Base-by-base conservation (phyloP, 805 yeast genomes). In the Candida gorgasii region DNA sequence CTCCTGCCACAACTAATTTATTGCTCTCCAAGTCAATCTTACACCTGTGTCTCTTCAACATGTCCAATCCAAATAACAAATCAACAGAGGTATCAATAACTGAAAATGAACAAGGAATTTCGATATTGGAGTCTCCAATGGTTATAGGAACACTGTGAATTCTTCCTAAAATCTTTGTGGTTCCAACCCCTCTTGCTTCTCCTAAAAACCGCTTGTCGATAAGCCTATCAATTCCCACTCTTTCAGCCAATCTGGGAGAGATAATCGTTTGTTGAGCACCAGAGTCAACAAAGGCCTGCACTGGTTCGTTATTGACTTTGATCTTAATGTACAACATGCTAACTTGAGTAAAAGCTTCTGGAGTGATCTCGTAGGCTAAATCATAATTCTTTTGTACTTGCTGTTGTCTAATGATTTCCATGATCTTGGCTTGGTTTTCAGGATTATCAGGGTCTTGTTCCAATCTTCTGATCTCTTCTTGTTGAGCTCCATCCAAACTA, bases 261-360 rank as follows among this genome's bases (percentile, higher is more conserved):
- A 93, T 79, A 30, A 93, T 83, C 0, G 99, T 89, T 20, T 80
- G 71, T 61, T 89, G 97, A 0, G 99, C 98, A 2, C 99, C 99
- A 0, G 97, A 81, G 60, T 93, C 99, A 4, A 93, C 95, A 68
- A 93, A 89, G 0, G 98, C 98, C 59, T 87, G 87, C 2, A 89
- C 84, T 16, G 83, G 81, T 35, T 75, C 72, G 1, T 93, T 92
- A 55, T 93, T 90, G 27, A 92, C 84, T 50, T 79, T 83, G 30
- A 89, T 73, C 43, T 81, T 73, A 12, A 93, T 80, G 62, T 84
- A 92, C 29, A 93, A 73, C 96, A 93, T 89, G 23, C 78, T 78
- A 3, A 92, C 95, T 0, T 76, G 63, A 0, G 89, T 83, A 65
- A 93, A 93, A 27, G 86, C 75, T 60, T 93, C 99, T 0, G 99